These are phyloP conservation scores for Pinus tabuliformis DNA, from an alignment of 75 land plant genomes.

Conservation along the genomic window DNA sequence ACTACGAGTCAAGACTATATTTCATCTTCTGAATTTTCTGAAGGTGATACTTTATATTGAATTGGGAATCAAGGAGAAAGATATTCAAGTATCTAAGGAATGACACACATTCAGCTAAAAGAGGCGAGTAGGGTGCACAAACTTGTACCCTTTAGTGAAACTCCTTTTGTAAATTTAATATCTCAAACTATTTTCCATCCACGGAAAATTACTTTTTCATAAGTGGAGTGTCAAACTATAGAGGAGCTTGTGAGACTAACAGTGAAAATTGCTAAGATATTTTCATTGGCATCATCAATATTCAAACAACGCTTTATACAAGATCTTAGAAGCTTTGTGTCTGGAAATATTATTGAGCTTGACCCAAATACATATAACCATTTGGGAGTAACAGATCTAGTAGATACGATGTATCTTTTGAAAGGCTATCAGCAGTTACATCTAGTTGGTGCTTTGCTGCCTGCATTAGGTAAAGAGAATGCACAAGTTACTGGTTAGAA, in stretches of 20 bases:
- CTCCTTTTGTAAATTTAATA: slow-evolving; percentile 19
- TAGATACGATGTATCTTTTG: slow-evolving; percentile 21
- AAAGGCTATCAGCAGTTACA: slow-evolving; percentile 42
- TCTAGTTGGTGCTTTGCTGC: slow-evolving; percentile 21
- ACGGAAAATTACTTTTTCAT: slow-evolving; percentile 16
- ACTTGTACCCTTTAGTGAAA: slow-evolving; percentile 13
- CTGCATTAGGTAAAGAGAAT: slow-evolving; percentile 25
- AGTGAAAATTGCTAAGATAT: slow-evolving; percentile 17
- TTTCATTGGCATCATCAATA: slow-evolving; percentile 7
- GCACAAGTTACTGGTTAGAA: slow-evolving; percentile 17
- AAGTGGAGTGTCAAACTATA: slow-evolving; percentile 10
- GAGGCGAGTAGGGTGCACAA: neutral
- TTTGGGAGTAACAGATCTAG: slow-evolving; percentile 8
- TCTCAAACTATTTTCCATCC: slow-evolving; percentile 26
- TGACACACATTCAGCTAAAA: neutral
- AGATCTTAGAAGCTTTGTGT: slow-evolving; percentile 12
- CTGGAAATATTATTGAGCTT: slow-evolving; percentile 3
- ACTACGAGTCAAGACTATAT: slow-evolving; percentile 15
- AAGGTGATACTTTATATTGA: slow-evolving; percentile 19
- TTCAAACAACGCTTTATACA: slow-evolving; percentile 22
- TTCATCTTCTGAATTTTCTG: slow-evolving; percentile 20
- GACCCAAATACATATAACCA: slow-evolving; percentile 9
- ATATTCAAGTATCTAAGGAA: neutral
- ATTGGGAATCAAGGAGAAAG: slow-evolving; percentile 18
- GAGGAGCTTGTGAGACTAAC: slow-evolving; percentile 26